phyloP scores from a whole-genome alignment of 2,329 filamentous ascomycete genomes.

The Pseudocercospora vitis region DNA sequence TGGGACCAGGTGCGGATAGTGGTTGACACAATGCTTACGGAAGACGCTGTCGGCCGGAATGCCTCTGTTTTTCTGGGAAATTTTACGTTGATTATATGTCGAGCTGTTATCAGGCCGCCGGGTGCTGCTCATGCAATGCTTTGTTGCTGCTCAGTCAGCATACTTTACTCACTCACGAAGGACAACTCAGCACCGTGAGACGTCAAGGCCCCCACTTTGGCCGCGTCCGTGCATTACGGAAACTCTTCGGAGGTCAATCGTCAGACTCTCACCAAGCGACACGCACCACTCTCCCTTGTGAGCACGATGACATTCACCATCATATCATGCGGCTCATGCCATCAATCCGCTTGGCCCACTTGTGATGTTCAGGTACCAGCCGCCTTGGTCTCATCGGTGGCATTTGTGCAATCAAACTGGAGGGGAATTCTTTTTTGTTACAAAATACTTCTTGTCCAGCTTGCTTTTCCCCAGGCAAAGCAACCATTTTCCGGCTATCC shows the following conservation, averaged over 20 bases:
- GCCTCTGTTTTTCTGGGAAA: too few species aligned
- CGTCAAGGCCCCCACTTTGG: neutral
- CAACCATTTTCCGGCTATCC: neutral
- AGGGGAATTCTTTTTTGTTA: neutral
- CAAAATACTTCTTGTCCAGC: neutral
- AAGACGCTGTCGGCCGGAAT: neutral
- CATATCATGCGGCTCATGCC: neutral
- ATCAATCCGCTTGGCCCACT: neutral
- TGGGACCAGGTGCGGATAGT: conserved; percentile 9
- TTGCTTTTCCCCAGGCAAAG: neutral
- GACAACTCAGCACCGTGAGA: neutral
- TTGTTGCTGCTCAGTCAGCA: neutral
- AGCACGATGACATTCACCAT: conserved; percentile 4
- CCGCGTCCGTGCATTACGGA: neutral
- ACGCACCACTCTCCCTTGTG: neutral
- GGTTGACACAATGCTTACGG: conserved; percentile 6
- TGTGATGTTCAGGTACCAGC: conserved; percentile 1
- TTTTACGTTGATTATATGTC: too few species aligned
- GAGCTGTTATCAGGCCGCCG: too few species aligned
- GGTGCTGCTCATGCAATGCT: neutral
- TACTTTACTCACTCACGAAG: neutral
- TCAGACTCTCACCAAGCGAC: neutral
- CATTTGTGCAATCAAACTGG: neutral
- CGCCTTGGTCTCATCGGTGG: neutral
- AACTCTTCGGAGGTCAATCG: neutral